Percentiles rank a stretch among this genome's conserved stretches.
Evolutionary conservation across 1,139 yeast genomes (phyloP).

Genomic region (Protomyces pachydermus): DNA sequence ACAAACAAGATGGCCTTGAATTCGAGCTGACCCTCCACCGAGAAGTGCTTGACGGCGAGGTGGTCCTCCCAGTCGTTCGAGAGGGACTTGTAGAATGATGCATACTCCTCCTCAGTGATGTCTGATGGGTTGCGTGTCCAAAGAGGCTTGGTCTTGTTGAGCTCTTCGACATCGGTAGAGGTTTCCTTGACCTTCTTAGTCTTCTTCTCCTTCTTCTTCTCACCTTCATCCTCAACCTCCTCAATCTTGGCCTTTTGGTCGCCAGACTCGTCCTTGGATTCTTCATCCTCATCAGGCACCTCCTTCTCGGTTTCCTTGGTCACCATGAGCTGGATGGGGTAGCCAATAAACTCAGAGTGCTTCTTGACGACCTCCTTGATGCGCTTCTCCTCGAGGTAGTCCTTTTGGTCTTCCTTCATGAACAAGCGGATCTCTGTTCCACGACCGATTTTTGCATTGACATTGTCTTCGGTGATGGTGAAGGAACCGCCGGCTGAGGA

Average conservation of each 20-base stretch:
- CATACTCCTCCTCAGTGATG: slow-evolving; percentile 96
- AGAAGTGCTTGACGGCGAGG: slow-evolving; percentile 98
- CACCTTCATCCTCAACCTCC: slow-evolving; percentile 64
- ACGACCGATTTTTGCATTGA: slow-evolving; percentile 64
- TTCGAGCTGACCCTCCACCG: slow-evolving; percentile 99
- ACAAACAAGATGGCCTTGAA: slow-evolving; percentile 95
- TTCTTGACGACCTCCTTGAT: slow-evolving; percentile 99
- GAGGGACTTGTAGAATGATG: slow-evolving; percentile 98
- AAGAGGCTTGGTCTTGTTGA: slow-evolving; percentile 97
- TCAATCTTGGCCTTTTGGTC: slow-evolving; percentile 59
- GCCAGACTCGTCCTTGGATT: slow-evolving; percentile 51
- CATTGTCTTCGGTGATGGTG: slow-evolving; percentile 79
- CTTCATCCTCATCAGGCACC: slow-evolving; percentile 60
- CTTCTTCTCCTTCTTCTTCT: slow-evolving; percentile 58
- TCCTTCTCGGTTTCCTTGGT: slow-evolving; percentile 98
- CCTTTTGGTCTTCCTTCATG: slow-evolving; percentile 98
- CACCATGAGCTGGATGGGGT: slow-evolving; percentile 97
- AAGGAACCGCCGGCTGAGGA: slow-evolving; percentile 99
- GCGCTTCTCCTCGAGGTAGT: slow-evolving; percentile 98
- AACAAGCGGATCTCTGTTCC: slow-evolving; percentile 94
- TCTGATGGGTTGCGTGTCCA: slow-evolving; percentile 99
- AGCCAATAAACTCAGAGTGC: slow-evolving; percentile 98
- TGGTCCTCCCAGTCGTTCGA: slow-evolving; percentile 99
- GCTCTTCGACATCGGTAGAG: slow-evolving; percentile 89
- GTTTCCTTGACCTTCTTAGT: slow-evolving; percentile 78